phyloP scores from a whole-genome alignment of 768 basidiomycete genomes.

The Boletus reticulatus region DNA sequence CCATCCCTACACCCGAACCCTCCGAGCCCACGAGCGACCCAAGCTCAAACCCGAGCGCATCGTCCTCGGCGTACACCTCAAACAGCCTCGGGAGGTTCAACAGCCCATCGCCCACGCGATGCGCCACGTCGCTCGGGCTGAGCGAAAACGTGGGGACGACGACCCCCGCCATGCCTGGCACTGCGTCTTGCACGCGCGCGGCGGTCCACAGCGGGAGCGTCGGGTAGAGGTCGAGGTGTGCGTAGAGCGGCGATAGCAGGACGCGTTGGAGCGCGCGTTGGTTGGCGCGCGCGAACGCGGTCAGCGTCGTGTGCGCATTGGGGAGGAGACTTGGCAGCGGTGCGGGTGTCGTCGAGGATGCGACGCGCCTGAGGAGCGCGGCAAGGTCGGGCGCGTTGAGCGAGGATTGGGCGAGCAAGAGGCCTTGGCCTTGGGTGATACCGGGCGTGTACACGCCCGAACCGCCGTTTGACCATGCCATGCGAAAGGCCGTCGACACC shows the following conservation, averaged over 20 bases:
- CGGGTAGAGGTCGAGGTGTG: slow-evolving; percentile 71
- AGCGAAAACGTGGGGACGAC: slow-evolving; percentile 89
- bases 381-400: slow-evolving; percentile 78
- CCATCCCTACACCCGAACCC: slow-evolving; percentile 21
- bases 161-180: slow-evolving; percentile 37
- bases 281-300: slow-evolving; percentile 64
- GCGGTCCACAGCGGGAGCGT: slow-evolving; percentile 65
- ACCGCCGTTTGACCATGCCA: slow-evolving; percentile 50
- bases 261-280: slow-evolving; percentile 79
- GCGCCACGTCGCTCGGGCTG: slow-evolving; percentile 84
- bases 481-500: slow-evolving; percentile 56
- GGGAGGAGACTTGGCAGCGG: slow-evolving; percentile 41
- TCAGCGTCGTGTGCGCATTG: slow-evolving; percentile 53
- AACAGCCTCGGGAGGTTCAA: slow-evolving; percentile 91
- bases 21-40: slow-evolving; percentile 76
- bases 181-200: slow-evolving; percentile 26
- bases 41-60: slow-evolving; percentile 84
- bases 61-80: slow-evolving; percentile 92
- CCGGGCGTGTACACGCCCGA: slow-evolving; percentile 53
- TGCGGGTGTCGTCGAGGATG: slow-evolving; percentile 14
- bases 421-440: slow-evolving; percentile 63
- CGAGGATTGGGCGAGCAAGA: slow-evolving; percentile 77
- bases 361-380: slow-evolving; percentile 32
- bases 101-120: slow-evolving; percentile 90
- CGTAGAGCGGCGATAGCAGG: slow-evolving; percentile 79